Conservation (phyloP, 2,329 filamentous ascomycete species). For the Aspergillus calidoustus region DNA sequence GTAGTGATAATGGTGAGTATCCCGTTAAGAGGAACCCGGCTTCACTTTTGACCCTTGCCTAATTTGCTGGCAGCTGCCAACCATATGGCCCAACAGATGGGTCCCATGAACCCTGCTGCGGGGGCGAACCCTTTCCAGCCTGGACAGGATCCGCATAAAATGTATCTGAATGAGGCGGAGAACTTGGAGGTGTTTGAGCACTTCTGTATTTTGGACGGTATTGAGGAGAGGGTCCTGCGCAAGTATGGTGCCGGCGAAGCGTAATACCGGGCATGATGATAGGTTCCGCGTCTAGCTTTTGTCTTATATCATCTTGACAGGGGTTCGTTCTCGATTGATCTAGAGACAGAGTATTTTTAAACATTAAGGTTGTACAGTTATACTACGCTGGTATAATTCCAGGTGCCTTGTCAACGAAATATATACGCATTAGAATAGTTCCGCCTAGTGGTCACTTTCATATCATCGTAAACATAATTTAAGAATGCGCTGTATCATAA, state of each 20-base stretch:
- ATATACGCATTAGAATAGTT: neutral
- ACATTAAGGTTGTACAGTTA: conserved; percentile 2
- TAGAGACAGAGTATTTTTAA: neutral
- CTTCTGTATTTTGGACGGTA: conserved; percentile 84
- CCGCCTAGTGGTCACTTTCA: neutral
- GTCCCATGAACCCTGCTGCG: conserved; percentile 71
- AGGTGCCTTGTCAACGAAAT: neutral
- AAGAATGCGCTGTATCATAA: conserved; percentile 2
- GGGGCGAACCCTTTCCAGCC: conserved; percentile 79
- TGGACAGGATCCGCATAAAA: conserved; percentile 92
- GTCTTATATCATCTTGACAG: neutral
- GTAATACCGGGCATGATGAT: neutral
- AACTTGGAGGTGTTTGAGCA: conserved; percentile 95
- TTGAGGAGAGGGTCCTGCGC: conserved; percentile 80
- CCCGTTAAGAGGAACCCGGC: neutral
- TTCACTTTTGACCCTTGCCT: neutral
- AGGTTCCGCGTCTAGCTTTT: neutral
- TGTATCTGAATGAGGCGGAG: conserved; percentile 90
- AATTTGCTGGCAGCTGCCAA: conserved; percentile 68
- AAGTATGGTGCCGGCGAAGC: conserved; percentile 35
- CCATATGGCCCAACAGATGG: conserved; percentile 86
- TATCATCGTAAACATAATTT: conserved; percentile 1
- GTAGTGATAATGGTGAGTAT: conserved; percentile 86
- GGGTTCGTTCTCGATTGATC: neutral
- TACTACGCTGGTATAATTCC: neutral